Conservation (phyloP, 2,329 filamentous ascomycete genomes). For the Aspergillus tanneri region DNA sequence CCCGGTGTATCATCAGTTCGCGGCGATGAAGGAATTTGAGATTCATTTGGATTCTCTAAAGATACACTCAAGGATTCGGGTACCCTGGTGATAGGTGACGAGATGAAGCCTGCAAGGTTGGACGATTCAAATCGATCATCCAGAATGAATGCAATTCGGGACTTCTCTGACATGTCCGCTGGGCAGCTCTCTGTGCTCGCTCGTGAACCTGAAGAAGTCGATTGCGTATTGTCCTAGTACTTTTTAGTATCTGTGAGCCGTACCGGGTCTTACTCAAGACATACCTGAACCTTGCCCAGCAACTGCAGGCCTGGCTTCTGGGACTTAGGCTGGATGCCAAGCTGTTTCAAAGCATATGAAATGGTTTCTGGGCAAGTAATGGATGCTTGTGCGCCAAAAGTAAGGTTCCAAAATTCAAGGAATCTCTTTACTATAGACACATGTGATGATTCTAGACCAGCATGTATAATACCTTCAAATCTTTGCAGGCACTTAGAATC, state of each 20-base stretch:
- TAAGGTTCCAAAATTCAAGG: constrained; percentile 66
- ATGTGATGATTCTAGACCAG: constrained; percentile 55
- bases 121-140: constrained; percentile 15
- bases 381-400: constrained; percentile 61
- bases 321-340: too few relatives aligned
- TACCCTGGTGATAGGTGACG: constrained; percentile 28
- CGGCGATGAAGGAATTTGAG: constrained; percentile 37
- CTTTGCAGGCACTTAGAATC: constrained; percentile 48
- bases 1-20: constrained; percentile 58
- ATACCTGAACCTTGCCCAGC: constrained; percentile 15
- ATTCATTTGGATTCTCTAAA: constrained; percentile 32
- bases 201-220: neutral
- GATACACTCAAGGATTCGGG: constrained; percentile 20
- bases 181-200: neutral
- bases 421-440: constrained; percentile 52
- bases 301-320: too few relatives aligned
- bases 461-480: constrained; percentile 52
- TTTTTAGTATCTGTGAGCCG: constrained; percentile 5
- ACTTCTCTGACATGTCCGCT: constrained; percentile 13
- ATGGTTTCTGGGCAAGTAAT: constrained; percentile 66
- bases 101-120: constrained; percentile 21
- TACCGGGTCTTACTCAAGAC: constrained; percentile 9
- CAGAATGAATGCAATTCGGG: constrained; percentile 18
- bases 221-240: neutral
- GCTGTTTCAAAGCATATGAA: constrained; percentile 60